Evolutionary conservation across 2,329 filamentous ascomycete species (phyloP), one percentile per base, ranked within the genome.

Genomic region (Colletotrichum scovillei): DNA sequence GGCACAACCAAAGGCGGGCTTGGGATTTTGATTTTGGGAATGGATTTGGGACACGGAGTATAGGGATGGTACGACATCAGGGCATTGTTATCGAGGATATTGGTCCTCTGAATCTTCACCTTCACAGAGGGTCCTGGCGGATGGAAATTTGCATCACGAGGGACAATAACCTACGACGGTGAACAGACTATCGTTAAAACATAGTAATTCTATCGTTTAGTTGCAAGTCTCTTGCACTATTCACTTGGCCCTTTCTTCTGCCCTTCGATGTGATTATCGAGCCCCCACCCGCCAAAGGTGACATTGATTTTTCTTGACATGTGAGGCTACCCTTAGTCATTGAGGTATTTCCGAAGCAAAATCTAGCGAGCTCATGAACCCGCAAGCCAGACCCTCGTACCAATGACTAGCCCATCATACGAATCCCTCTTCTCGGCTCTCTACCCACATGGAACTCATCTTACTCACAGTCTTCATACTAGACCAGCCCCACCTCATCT

Each of bases 171-270:
- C n/a, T 60, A 53, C 52, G 16, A 58, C n/a, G 62, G 57, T 58
- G 52, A 53, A 38, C 38, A 49, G 6, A 72, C 72, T 74, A 72
- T 74, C 68, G 68, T 72, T 74, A 72, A 72, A 32, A 62, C 46
- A 28, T 38, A 52, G 35, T 72, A 72, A 72, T 63, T 56, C 16
- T 52, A 72, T 67, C 63, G 22, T 32, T 24, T n/a, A 30, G 46
- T 55, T 63, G 58, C 69, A 72, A 63, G 22, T 1, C 30, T 24
- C 24, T 59, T 72, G 53, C 69, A 63, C 22, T 57, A 24, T 65
- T 53, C n/a, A 32, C 49, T 22, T 56, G 16, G 1, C 30, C 28
- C 42, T 30, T 52, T 14, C 12, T 4, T 32, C 38, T 38, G 2
- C 1, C 8, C 32, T 8, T 22, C 22, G 9, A n/a, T 28, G 38